Evolutionary conservation across 2,329 filamentous ascomycete species (phyloP), one percentile per base, ranked within the genome.

Genomic region (Exophiala xenobiotica): DNA sequence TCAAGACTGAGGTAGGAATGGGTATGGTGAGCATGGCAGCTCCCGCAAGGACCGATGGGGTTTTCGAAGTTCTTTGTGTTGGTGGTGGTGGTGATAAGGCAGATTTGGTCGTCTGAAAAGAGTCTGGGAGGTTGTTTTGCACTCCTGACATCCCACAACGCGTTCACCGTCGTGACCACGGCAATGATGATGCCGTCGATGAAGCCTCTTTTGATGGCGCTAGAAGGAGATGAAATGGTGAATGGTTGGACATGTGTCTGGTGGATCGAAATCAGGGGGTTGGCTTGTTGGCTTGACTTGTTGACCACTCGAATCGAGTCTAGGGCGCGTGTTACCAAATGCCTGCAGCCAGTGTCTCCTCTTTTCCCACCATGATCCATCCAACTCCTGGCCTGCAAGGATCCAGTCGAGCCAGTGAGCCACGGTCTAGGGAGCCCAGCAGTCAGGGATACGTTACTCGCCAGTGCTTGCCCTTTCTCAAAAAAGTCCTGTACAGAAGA

Each of bases 1-100:
- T 27, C 24, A 37, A 24, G 27, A 42, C 11, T 27, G 46, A 52
- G 46, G 23, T 41, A 47, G 24, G 44, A 40, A 49, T 18, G 24
- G 44, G 27, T 8, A 40, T 33, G 29, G n/a, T n/a, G n/a, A 14
- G 31, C 31, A 35, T 6, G 31, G 31, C 31, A 16, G 12, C 31
- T 41, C 49, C 42, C 43, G 46, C 51, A 53, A 53, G 51, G 51
- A 53, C 26, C 44, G 50, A 53, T 48, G 45, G 51, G 51, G 26
- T 45, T n/a, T n/a, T n/a, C n/a, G n/a, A n/a, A n/a, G n/a, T n/a
- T n/a, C n/a, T n/a, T n/a, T n/a, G n/a, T n/a, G n/a, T n/a, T n/a
- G n/a, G n/a, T n/a, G n/a, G n/a, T n/a, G n/a, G n/a, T n/a, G n/a
- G n/a, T n/a, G n/a, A n/a, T n/a, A n/a, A n/a, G n/a, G n/a, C n/a